Conservation (phyloP, 768 basidiomycete genomes). For the Tylopilus sp. region DNA sequence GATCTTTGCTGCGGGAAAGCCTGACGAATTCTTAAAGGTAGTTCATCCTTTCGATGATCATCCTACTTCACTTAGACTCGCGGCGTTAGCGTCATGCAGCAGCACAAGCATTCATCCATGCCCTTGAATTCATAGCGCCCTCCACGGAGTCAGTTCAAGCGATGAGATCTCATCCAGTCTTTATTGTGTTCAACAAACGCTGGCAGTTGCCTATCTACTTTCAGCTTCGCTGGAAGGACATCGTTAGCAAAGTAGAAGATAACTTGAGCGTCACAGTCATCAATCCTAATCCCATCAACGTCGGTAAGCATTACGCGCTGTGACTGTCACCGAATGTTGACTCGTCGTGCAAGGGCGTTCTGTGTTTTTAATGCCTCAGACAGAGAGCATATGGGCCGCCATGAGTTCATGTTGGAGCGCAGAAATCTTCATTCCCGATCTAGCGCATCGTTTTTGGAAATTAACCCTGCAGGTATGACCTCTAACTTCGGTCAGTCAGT, state of each 20-base stretch:
- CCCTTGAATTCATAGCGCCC: slow-evolving; percentile 80
- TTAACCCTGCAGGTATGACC: slow-evolving; percentile 76
- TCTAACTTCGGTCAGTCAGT: background rate
- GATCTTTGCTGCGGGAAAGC: slow-evolving; percentile 90
- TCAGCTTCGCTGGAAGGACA: slow-evolving; percentile 96
- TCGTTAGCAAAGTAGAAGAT: slow-evolving; percentile 74
- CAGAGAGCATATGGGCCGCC: slow-evolving; percentile 66
- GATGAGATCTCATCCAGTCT: slow-evolving; percentile 73
- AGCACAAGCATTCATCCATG: slow-evolving; percentile 76
- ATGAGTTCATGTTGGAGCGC: slow-evolving; percentile 82
- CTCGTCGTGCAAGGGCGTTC: slow-evolving; percentile 19
- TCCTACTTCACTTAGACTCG: background rate
- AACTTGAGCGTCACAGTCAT: slow-evolving; percentile 44
- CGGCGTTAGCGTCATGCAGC: slow-evolving; percentile 72
- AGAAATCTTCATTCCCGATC: slow-evolving; percentile 79
- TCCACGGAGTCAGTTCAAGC: slow-evolving; percentile 63
- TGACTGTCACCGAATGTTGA: background rate
- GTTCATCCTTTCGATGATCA: slow-evolving; percentile 13
- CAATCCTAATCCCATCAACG: slow-evolving; percentile 33
- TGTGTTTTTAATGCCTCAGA: slow-evolving; percentile 59
- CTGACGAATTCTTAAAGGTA: slow-evolving; percentile 87
- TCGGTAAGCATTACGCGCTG: slow-evolving; percentile 36
- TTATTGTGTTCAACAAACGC: slow-evolving; percentile 68
- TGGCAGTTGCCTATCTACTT: slow-evolving; percentile 99
- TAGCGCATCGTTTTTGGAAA: slow-evolving; percentile 86